Evolutionary conservation across 225 moss, liverwort and hornwort species (phyloP), one percentile per base, ranked within the genome.

Genomic region (Pseudoscleropodium purum): DNA sequence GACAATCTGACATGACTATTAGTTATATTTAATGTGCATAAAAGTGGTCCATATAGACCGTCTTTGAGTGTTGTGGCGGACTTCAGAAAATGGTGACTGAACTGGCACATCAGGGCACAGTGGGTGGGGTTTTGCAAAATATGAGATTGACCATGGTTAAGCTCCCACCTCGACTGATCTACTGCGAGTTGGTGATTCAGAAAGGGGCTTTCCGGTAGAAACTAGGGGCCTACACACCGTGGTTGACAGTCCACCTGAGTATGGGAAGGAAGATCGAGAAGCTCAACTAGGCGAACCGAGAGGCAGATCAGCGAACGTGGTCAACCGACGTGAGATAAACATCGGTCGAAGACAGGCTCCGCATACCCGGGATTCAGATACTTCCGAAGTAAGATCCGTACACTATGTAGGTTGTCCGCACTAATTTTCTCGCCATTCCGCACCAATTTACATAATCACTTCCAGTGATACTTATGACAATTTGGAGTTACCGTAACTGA

Each of bases 221-320:
- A 25, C 63, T 34, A 87, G 85, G 85, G 93, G 88, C 37, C 69
- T 93, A 21, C 81, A 65, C 83, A 76, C 87, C 73, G 34, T 89
- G 37, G 75, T 26, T 81, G 90, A 86, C 65, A 70, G 84, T 84
- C 85, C 83, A 84, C 56, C 88, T 79, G 91, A 88, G n/a, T 87
- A 88, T 24, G 93, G 87, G 43, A 47, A 64, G 68, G 86, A 87
- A 66, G 89, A 78, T 82, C 91, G 70, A 77, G 91, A 94, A n/a
- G 69, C 39, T 59, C 88, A 89, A 80, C 33, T 54, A 33, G 87
- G 86, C 85, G 91, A 89, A 57, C 74, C 75, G 68, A 72, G 68
- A 88, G 85, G 87, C 68, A 90, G 82, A 87, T 89, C 89, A 64
- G 88, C 80, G 75, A 87, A 81, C 24, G 33, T 88, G 72, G 70